These are phyloP conservation scores for Lentinula raphanica DNA, from an alignment of 768 basidiomycete species.

Conservation along the genomic window DNA sequence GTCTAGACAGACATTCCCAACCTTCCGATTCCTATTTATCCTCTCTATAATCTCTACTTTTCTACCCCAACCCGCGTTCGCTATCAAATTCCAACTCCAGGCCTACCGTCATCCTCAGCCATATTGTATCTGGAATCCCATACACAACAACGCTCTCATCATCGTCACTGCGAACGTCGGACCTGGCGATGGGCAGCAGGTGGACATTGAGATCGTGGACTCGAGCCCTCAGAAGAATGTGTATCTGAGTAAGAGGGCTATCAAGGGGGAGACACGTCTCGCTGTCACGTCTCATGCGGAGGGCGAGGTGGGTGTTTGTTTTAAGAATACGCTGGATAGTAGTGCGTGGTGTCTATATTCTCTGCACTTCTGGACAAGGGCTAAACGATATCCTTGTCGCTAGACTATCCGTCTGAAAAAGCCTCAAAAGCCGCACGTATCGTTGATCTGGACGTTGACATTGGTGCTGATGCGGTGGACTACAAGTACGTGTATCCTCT, in stretches of 20 bases:
- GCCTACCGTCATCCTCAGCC: conserved; percentile 66
- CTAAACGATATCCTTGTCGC: neutral
- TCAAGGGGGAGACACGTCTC: conserved; percentile 87
- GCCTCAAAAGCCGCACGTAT: conserved; percentile 53
- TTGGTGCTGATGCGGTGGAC: conserved; percentile 97
- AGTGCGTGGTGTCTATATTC: conserved; percentile 38
- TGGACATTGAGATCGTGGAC: conserved; percentile 94
- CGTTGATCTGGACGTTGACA: conserved; percentile 93
- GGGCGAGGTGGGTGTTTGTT: conserved; percentile 94
- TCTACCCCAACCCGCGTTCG: conserved; percentile 23
- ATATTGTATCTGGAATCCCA: conserved; percentile 96
- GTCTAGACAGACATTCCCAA: neutral
- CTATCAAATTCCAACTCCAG: conserved; percentile 82
- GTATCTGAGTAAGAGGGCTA: conserved; percentile 83
- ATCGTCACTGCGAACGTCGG: conserved; percentile 95
- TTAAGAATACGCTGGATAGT: conserved; percentile 73
- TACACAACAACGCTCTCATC: conserved; percentile 79
- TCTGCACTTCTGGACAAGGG: neutral
- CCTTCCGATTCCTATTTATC: conserved; percentile 10
- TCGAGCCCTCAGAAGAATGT: conserved; percentile 80
- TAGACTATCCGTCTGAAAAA: conserved; percentile 45
- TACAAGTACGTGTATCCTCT: conserved; percentile 74
- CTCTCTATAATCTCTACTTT: conserved; percentile 22
- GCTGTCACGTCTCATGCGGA: conserved; percentile 92
- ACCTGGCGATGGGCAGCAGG: conserved; percentile 66